Evolutionary conservation across 176 grass and related monocot genomes (phyloP).

Genomic region (Saccharum officinarum): DNA sequence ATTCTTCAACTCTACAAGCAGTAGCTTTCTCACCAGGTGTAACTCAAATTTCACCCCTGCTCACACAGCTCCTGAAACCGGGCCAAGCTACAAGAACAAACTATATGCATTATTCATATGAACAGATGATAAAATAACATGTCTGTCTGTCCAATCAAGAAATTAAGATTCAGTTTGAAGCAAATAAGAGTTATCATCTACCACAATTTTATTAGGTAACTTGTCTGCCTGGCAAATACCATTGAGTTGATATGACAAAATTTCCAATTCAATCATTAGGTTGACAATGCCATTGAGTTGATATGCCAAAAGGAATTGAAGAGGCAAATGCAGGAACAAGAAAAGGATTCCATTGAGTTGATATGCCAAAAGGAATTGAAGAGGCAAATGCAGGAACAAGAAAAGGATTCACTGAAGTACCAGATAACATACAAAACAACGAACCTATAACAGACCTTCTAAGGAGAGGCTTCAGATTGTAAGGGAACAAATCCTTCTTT

Average conservation of each 20-base stretch:
- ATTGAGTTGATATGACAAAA: not conserved
- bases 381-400: conserved; percentile 14
- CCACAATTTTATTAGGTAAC: not conserved
- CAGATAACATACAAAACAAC: not conserved
- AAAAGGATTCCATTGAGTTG: not conserved
- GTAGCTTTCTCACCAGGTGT: not conserved
- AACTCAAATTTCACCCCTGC: conserved; percentile 40
- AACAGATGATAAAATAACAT: not conserved
- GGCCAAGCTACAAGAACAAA: conserved; percentile 54
- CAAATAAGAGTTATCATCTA: not conserved
- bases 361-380: not conserved
- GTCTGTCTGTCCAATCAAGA: not conserved
- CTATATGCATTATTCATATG: conserved; percentile 1
- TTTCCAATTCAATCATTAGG: not conserved
- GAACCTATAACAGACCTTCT: conserved; percentile 53
- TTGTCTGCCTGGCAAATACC: not conserved
- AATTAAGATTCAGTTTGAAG: not conserved
- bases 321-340: no score
- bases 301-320: not conserved
- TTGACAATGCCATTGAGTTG: not conserved
- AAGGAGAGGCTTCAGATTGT: conserved; percentile 80
- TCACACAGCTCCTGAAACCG: conserved; percentile 61
- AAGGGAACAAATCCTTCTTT: conserved; percentile 85
- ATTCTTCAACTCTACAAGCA: not conserved
- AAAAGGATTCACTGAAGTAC: conserved; percentile 11